Conservation (phyloP, 768 basidiomycete species). For the Agrocybe pediades region DNA sequence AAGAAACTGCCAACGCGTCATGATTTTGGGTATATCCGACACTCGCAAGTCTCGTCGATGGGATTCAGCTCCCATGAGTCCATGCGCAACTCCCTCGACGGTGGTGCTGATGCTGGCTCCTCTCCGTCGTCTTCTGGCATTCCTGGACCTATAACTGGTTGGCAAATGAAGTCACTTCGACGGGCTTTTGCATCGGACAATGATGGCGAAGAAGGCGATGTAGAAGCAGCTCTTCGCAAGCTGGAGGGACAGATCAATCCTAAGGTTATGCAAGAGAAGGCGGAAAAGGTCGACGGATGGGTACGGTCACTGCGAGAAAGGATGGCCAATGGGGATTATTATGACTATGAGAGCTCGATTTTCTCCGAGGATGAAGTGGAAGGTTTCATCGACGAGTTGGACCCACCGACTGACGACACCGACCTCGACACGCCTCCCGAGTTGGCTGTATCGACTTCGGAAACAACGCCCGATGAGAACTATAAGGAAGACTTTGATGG, state of each 20-base stretch:
- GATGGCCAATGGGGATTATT: conserved; percentile 65
- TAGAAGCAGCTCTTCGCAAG: conserved; percentile 76
- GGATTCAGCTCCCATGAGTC: conserved; percentile 68
- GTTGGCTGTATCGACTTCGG: conserved; percentile 8
- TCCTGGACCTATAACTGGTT: conserved; percentile 62
- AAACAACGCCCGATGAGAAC: conserved; percentile 18
- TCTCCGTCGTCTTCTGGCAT: conserved; percentile 41
- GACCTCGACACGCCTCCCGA: conserved; percentile 17
- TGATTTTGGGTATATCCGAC: conserved; percentile 79
- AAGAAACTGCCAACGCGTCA: conserved; percentile 72
- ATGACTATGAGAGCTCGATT: conserved; percentile 60
- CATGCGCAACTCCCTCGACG: conserved; percentile 48
- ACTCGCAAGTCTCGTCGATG: conserved; percentile 81
- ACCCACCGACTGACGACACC: conserved; percentile 19
- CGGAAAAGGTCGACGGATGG: conserved; percentile 82
- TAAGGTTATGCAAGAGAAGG: conserved; percentile 67
- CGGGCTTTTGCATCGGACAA: conserved; percentile 61
- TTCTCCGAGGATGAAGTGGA: conserved; percentile 44
- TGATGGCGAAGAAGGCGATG: conserved; percentile 76
- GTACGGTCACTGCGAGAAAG: conserved; percentile 71
- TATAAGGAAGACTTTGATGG: conserved; percentile 22
- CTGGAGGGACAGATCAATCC: conserved; percentile 88
- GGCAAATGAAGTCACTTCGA: conserved; percentile 78
- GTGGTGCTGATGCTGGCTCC: conserved; percentile 34
- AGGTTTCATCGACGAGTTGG: conserved; percentile 26